Evolutionary conservation across 2,329 filamentous ascomycete genomes (phyloP).

Genomic region (Pseudogymnoascus sp.): DNA sequence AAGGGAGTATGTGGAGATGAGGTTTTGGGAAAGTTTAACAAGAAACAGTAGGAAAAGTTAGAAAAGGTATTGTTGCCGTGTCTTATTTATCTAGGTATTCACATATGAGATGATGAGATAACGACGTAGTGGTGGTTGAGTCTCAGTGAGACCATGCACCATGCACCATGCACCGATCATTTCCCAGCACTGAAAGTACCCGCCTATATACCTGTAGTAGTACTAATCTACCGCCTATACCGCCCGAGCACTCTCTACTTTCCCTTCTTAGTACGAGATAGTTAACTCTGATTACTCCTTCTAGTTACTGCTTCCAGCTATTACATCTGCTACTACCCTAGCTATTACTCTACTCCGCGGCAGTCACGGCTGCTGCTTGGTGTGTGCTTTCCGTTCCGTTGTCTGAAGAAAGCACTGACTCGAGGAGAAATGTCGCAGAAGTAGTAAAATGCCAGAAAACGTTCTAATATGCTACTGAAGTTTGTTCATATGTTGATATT

Average conservation of each 20-base stretch:
- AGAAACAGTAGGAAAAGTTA: not conserved
- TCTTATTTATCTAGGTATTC: not conserved
- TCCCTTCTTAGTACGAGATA: not conserved
- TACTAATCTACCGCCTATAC: no score
- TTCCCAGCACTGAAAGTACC: not conserved
- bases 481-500: not conserved
- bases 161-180: conserved; percentile 8
- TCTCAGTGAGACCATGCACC: conserved; percentile 4
- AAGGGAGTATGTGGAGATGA: not conserved
- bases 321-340: not conserved
- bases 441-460: no score
- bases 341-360: not conserved
- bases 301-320: not conserved
- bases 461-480: no score
- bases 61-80: not conserved
- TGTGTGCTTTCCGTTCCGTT: not conserved
- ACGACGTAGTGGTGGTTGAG: not conserved
- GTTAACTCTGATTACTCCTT: not conserved
- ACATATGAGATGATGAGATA: not conserved
- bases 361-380: conserved; percentile 4
- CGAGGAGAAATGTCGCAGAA: not conserved
- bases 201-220: not conserved
- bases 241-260: no score
- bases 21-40: not conserved
- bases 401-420: not conserved